phyloP scores from a whole-genome alignment of 495 filamentous ascomycete species.

The Trichocladium uniseriatum region DNA sequence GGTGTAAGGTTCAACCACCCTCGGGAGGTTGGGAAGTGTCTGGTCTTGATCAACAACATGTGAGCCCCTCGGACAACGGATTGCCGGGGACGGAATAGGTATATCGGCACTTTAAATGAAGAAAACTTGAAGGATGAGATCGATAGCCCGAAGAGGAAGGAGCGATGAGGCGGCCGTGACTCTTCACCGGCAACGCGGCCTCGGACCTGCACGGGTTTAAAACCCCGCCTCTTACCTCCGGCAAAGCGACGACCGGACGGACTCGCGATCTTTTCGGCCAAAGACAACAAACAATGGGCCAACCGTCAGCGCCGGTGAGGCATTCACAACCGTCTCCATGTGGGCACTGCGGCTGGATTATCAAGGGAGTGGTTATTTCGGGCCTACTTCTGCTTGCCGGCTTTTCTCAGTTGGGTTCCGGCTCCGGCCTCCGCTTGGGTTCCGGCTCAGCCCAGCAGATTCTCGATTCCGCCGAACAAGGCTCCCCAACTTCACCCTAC shows the following conservation, averaged over 20 bases:
- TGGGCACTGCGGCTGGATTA: slow-evolving; percentile 4
- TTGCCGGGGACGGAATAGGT: no score
- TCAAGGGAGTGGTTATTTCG: slow-evolving; percentile 2
- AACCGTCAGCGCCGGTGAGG: not conserved
- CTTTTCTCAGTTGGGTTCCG: not conserved
- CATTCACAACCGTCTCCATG: not conserved
- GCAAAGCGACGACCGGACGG: not conserved
- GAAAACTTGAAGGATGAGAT: no score
- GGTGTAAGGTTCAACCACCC: no score
- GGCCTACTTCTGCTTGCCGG: slow-evolving; percentile 2
- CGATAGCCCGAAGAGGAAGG: no score
- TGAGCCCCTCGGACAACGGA: no score
- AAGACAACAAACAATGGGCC: slow-evolving; percentile 1
- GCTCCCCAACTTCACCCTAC: slow-evolving; percentile 16
- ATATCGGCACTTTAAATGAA: no score
- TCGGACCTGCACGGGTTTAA: not conserved
- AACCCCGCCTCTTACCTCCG: not conserved
- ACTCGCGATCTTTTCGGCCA: not conserved
- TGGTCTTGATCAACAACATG: no score
- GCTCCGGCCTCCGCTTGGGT: not conserved
- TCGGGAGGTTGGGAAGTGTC: no score
- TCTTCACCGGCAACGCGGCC: no score
- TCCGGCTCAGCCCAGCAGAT: not conserved
- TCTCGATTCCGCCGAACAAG: not conserved
- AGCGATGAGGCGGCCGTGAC: no score